phyloP scores from a whole-genome alignment of 768 basidiomycete species.

The Boletales sp. region DNA sequence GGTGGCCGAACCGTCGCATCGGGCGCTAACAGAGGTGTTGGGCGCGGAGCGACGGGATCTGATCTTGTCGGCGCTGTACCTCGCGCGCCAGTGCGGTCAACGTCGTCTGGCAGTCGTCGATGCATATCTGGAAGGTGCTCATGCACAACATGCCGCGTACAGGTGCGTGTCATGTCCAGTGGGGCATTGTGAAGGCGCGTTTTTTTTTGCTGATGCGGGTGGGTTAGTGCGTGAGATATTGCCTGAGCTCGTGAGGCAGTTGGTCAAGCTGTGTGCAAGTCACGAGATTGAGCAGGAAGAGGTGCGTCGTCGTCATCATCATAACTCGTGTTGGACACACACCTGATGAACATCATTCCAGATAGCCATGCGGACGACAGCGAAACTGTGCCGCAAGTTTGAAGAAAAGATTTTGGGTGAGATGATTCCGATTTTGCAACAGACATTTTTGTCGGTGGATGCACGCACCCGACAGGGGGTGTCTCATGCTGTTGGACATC shows the following conservation, averaged over 20 bases:
- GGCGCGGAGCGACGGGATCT: slow-evolving; percentile 87
- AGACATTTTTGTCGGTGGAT: slow-evolving; percentile 59
- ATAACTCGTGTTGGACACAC: slow-evolving; percentile 3
- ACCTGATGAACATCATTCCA: slow-evolving; percentile 22
- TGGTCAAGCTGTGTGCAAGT: slow-evolving; percentile 74
- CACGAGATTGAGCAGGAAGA: slow-evolving; percentile 87
- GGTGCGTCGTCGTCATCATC: slow-evolving; percentile 38
- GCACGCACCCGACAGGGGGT: slow-evolving; percentile 75
- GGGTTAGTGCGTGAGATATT: slow-evolving; percentile 81
- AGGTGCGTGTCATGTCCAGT: no score
- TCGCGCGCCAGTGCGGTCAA: slow-evolving; percentile 87
- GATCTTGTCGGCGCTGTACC: slow-evolving; percentile 84
- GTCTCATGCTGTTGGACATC: slow-evolving; percentile 81
- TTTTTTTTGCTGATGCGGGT: no score
- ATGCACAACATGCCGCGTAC: slow-evolving; percentile 93
- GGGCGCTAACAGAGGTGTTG: slow-evolving; percentile 82
- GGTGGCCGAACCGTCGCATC: slow-evolving; percentile 75
- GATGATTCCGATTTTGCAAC: slow-evolving; percentile 74
- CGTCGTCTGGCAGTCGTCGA: slow-evolving; percentile 83
- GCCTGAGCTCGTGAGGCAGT: slow-evolving; percentile 74
- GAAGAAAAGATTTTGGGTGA: slow-evolving; percentile 88
- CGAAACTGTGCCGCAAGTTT: slow-evolving; percentile 91
- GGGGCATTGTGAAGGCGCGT: no score
- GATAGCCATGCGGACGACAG: slow-evolving; percentile 86
- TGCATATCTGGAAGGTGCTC: slow-evolving; percentile 97